phyloP scores from a whole-genome alignment of 1,284 basidiomycete genomes.

The Leccinum angustisporum region DNA sequence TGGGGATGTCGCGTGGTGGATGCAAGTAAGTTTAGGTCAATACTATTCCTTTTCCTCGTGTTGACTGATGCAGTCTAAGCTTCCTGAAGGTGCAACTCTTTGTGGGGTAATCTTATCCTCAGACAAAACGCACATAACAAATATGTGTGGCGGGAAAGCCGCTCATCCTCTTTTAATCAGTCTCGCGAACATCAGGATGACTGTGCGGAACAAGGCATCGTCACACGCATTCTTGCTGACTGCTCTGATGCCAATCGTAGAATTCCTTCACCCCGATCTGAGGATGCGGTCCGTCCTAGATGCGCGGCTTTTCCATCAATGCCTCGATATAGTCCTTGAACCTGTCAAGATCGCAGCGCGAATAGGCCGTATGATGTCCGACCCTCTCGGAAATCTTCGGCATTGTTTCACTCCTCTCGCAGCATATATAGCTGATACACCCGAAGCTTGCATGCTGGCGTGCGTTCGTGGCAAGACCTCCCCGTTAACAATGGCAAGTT shows the following conservation, averaged over 20 bases:
- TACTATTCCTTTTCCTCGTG: too few species aligned
- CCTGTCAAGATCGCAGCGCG: not conserved
- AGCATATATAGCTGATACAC: not conserved
- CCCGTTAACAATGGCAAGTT: not conserved
- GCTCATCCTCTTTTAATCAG: constrained; percentile 37
- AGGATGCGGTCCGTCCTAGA: not conserved
- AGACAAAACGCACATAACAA: constrained; percentile 10
- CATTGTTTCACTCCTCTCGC: not conserved
- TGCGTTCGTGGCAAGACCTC: not conserved
- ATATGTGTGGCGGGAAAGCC: constrained; percentile 2
- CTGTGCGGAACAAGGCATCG: constrained; percentile 29
- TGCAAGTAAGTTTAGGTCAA: too few species aligned
- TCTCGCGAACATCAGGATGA: constrained; percentile 35
- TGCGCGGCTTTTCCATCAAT: not conserved
- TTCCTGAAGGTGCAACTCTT: too few species aligned
- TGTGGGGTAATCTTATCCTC: constrained; percentile 23
- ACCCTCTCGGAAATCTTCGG: not conserved
- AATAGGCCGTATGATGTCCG: not conserved
- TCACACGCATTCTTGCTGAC: constrained; percentile 20
- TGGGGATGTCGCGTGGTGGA: too few species aligned
- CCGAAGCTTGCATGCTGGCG: not conserved
- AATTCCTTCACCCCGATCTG: not conserved
- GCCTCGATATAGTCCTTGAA: not conserved
- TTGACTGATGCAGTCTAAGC: too few species aligned
- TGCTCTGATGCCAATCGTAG: not conserved